phyloP scores from a whole-genome alignment of 2,329 filamentous ascomycete genomes.

The Cladosporium austrohemisphaericum region DNA sequence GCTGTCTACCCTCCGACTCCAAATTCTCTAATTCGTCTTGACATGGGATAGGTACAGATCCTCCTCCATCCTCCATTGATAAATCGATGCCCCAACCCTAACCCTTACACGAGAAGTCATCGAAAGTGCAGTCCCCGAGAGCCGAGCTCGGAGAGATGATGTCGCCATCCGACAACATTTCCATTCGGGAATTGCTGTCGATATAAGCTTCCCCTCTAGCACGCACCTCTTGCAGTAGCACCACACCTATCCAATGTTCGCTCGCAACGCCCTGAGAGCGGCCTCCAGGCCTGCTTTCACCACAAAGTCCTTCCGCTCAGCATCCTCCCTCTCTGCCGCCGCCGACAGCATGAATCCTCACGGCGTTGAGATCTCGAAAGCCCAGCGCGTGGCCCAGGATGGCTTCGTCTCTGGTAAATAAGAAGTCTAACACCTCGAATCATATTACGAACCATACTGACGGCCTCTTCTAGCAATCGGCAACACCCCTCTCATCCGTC shows the following conservation, averaged over 20 bases:
- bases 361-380: constrained; percentile 69
- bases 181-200: no score
- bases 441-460: constrained; percentile 27
- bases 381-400: constrained; percentile 73
- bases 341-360: constrained; percentile 29
- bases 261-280: constrained; percentile 25
- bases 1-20: no score
- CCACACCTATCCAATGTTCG: constrained; percentile 20
- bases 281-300: constrained; percentile 22
- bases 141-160: constrained; percentile 9
- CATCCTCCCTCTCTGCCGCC: constrained; percentile 24
- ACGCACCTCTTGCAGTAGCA: constrained; percentile 8
- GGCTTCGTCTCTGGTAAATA: constrained; percentile 69
- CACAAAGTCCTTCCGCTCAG: constrained; percentile 21
- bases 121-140: no score
- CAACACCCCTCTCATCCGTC: constrained; percentile 88
- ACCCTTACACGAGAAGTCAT: no score
- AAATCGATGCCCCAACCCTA: no score
- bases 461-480: constrained; percentile 70
- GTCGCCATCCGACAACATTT: neutral
- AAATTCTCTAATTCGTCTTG: no score
- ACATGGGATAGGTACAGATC: no score
- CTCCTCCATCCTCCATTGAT: no score
- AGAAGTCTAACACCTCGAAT: neutral
- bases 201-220: neutral